Conservation (phyloP, 169 alveolate genomes). For the Plasmodium gaboni region DNA sequence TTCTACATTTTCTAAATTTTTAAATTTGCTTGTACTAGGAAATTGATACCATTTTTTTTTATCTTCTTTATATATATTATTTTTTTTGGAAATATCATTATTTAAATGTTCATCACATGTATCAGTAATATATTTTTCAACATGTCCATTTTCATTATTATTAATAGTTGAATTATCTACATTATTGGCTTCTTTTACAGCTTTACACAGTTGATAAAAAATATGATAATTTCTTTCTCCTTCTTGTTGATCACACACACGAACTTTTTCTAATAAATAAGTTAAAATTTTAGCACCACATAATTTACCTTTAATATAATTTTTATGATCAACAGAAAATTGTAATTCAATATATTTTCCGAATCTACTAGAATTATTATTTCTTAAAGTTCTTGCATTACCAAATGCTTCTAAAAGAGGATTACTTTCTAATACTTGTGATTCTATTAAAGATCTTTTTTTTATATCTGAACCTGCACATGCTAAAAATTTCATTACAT, state of each 20-base stretch:
- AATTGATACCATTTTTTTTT: constrained; percentile 47
- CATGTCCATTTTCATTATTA: background rate
- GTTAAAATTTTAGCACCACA: constrained; percentile 97
- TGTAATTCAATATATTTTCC: constrained; percentile 99
- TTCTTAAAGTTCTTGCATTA: constrained; percentile 97
- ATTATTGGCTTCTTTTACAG: constrained; percentile 78
- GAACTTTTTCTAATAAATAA: constrained; percentile 97
- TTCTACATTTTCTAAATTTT: constrained; percentile 40
- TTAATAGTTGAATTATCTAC: background rate
- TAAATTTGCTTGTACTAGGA: constrained; percentile 50
- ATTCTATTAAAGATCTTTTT: constrained; percentile 85
- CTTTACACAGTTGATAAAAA: constrained; percentile 95
- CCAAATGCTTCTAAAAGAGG: constrained; percentile 99
- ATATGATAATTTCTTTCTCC: constrained; percentile 98
- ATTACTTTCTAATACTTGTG: constrained; percentile 96
- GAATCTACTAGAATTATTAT: constrained; percentile 96
- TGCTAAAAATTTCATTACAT: constrained; percentile 96
- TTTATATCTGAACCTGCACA: constrained; percentile 87
- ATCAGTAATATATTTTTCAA: too few relatives aligned
- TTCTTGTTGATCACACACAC: constrained; percentile 95
- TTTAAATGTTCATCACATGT: background rate
- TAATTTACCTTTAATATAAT: constrained; percentile 87
- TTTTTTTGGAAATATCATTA: background rate
- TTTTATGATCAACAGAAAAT: constrained; percentile 76
- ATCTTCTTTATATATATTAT: background rate